phyloP scores from a whole-genome alignment of 345 rosid species.

The Dimocarpus longan region DNA sequence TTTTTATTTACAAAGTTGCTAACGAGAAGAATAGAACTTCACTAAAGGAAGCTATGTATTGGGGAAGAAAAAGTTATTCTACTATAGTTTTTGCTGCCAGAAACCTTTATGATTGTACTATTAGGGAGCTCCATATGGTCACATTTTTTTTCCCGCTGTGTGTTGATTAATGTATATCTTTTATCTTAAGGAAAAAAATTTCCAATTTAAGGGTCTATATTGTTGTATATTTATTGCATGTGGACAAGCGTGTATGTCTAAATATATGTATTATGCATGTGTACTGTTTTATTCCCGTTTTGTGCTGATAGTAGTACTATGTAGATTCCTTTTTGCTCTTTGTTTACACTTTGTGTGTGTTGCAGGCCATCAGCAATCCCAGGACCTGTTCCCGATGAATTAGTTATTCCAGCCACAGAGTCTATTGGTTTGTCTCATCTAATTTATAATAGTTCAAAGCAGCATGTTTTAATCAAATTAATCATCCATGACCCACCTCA shows the following conservation, averaged over 20 bases:
- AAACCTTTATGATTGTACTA: background rate
- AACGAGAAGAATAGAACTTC: background rate
- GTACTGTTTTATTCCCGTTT: background rate
- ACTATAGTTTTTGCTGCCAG: background rate
- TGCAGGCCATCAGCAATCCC: constrained; percentile 93
- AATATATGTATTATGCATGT: background rate
- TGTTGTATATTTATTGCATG: background rate
- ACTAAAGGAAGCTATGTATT: background rate
- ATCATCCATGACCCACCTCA: constrained; percentile 18
- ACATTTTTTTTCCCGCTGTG: background rate
- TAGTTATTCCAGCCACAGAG: constrained; percentile 81
- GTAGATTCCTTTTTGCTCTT: background rate
- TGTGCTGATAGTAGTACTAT: background rate
- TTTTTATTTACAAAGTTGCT: background rate
- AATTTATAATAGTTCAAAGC: background rate
- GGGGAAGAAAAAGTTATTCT: background rate
- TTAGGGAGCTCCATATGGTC: background rate
- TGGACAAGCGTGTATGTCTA: background rate
- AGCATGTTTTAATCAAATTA: constrained; percentile 9
- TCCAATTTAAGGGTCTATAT: background rate
- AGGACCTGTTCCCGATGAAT: constrained; percentile 90
- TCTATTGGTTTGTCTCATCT: constrained; percentile 75
- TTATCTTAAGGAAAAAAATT: background rate
- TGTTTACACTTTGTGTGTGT: constrained; percentile 16
- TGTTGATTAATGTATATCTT: background rate